A percentile compares a stretch with the other conserved stretches of the same genome.
Evolutionary conservation across 2,329 filamentous ascomycete species (phyloP).

Genomic region (Fulvia fulva): DNA sequence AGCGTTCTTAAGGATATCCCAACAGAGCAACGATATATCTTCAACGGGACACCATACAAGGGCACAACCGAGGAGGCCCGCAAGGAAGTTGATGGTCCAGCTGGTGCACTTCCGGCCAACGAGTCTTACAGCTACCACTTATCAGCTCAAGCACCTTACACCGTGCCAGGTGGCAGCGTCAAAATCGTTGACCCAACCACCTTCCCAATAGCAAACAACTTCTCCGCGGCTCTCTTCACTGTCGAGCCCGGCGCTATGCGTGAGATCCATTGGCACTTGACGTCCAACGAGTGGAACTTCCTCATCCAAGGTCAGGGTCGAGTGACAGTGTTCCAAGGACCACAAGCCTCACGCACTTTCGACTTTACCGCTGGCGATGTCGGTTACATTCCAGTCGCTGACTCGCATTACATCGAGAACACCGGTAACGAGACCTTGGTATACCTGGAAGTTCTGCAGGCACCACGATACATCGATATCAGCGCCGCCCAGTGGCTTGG

Average conservation of each 20-base stretch:
- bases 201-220: conserved; percentile 54
- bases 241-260: conserved; percentile 59
- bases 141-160: conserved; percentile 45
- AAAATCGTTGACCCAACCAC: conserved; percentile 56
- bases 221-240: conserved; percentile 55
- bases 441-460: conserved; percentile 57
- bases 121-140: conserved; percentile 41
- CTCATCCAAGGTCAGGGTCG: conserved; percentile 40
- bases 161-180: conserved; percentile 53
- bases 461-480: conserved; percentile 49
- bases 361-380: conserved; percentile 46
- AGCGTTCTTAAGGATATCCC: conserved; percentile 36
- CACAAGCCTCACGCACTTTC: conserved; percentile 48
- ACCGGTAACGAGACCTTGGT: conserved; percentile 54
- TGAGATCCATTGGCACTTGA: conserved; percentile 61
- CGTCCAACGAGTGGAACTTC: conserved; percentile 55
- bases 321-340: conserved; percentile 53
- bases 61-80: neutral
- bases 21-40: conserved; percentile 40
- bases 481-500: conserved; percentile 57
- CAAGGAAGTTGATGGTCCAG: conserved; percentile 4
- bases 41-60: conserved; percentile 24
- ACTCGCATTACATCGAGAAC: conserved; percentile 59
- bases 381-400: conserved; percentile 53
- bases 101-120: conserved; percentile 17